Evolutionary conservation across 257 asterid species (phyloP).

Genomic region (Perilla frutescens): DNA sequence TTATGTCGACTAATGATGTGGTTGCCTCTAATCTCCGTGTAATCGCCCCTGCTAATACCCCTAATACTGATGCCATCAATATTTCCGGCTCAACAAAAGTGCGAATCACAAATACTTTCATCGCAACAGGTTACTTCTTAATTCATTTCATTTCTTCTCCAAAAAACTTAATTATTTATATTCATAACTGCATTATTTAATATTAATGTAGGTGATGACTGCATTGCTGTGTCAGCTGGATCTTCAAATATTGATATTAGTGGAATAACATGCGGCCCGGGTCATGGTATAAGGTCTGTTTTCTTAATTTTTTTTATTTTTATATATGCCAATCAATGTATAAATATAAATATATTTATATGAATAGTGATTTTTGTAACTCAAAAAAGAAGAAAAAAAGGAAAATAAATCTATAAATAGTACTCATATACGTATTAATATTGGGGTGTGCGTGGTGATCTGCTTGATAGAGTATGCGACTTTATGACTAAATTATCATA

Average conservation of each 20-base stretch:
- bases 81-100: conserved; percentile 51
- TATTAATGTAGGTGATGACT: conserved; percentile 60
- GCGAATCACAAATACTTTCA: conserved; percentile 45
- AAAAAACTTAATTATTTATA: background rate
- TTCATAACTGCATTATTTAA: background rate
- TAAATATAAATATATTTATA: too few relatives aligned
- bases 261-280: conserved; percentile 72
- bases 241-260: conserved; percentile 49
- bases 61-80: conserved; percentile 71
- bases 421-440: too few relatives aligned
- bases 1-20: conserved; percentile 47
- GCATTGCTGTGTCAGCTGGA: conserved; percentile 70
- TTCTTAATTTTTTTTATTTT: too few relatives aligned
- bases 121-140: conserved; percentile 52
- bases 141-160: background rate
- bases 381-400: too few relatives aligned
- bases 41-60: conserved; percentile 64
- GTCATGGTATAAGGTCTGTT: conserved; percentile 71
- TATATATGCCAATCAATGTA: too few relatives aligned
- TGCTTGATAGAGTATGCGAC: too few relatives aligned
- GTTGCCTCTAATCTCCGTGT: conserved; percentile 49
- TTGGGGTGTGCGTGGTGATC: too few relatives aligned
- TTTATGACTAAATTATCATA: too few relatives aligned
- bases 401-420: too few relatives aligned
- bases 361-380: too few relatives aligned